Conservation (phyloP, 225 moss, liverwort and hornwort genomes). For the Polytrichum commune region DNA sequence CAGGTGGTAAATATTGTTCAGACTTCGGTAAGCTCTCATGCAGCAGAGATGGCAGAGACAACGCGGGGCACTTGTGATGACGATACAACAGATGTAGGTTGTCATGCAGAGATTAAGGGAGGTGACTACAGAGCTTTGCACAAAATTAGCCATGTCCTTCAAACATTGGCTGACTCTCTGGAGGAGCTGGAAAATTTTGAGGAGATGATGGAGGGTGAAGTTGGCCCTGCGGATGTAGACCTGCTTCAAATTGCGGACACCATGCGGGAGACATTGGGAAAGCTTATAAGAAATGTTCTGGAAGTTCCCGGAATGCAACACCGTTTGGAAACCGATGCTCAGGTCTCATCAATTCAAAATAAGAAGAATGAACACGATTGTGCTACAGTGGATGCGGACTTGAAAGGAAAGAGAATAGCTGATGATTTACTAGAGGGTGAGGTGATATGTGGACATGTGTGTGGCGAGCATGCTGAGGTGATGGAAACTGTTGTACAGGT, state of each 20-base stretch:
- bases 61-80: not conserved
- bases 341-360: not conserved
- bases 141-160: slow-evolving; percentile 4
- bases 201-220: slow-evolving; percentile 1
- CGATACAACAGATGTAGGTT: not conserved
- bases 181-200: not conserved
- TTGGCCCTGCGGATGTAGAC: not conserved
- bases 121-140: not conserved
- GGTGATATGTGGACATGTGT: not conserved
- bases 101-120: not conserved
- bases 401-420: not conserved
- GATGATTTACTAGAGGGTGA: not conserved
- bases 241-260: not conserved
- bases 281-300: not conserved
- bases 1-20: not conserved
- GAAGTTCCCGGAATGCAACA: not conserved
- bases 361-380: not conserved
- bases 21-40: not conserved
- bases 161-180: not conserved
- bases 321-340: not conserved
- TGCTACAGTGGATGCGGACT: too few relatives aligned
- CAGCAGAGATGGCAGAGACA: not conserved
- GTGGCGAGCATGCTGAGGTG: not conserved
- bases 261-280: not conserved
- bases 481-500: slow-evolving; percentile 1